Evolutionary conservation across 441 rosid genomes (phyloP), one percentile per base, ranked within the genome.

Genomic region (Mallotus japonicus): DNA sequence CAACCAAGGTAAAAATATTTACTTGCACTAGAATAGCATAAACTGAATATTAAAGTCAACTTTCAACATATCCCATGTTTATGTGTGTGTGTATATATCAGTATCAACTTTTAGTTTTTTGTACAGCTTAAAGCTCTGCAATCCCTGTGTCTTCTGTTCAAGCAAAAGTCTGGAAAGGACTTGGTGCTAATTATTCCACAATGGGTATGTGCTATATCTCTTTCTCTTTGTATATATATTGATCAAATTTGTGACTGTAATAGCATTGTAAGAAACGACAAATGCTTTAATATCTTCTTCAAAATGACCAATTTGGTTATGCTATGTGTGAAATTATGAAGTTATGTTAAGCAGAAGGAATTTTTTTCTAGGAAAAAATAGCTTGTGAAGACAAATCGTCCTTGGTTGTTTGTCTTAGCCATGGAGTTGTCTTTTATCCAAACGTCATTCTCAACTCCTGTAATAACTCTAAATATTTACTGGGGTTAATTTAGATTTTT

Each of bases 71-170:
- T 37, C 3, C 6, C 1, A 37, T 4, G 40, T 4, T 37, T 37
- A 37, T 37, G 40, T 37, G 40, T 37, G 40, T 37, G 6, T 37
- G 2, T 37, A 37, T 37, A 37, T 37, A 37, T 37, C 40, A 37
- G 6, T 4, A 2, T 6, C 2, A 37, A 37, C 40, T 37, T 62
- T 22, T 59, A 12, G 10, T 53, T 50, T 32, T 22, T 77, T 66
- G 55, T 28, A 81, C 93, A 91, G 97, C 92, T 95, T 71, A 95
- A 95, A 82, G 99, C 98, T 72, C 85, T 95, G 79, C 73, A 89
- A 78, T 82, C 92, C 77, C 67, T 92, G 47, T 86, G 93, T 67
- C 76, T 59, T 59, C 74, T 90, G 71, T 75, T 95, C 71, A 90
- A 92, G 87, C 83, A 88, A 67, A 95, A 87, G 90, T 75, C 92